These are phyloP conservation scores for Aspergillus sclerotiicarbonarius DNA, from an alignment of 495 filamentous ascomycete species.

Conservation along the genomic window DNA sequence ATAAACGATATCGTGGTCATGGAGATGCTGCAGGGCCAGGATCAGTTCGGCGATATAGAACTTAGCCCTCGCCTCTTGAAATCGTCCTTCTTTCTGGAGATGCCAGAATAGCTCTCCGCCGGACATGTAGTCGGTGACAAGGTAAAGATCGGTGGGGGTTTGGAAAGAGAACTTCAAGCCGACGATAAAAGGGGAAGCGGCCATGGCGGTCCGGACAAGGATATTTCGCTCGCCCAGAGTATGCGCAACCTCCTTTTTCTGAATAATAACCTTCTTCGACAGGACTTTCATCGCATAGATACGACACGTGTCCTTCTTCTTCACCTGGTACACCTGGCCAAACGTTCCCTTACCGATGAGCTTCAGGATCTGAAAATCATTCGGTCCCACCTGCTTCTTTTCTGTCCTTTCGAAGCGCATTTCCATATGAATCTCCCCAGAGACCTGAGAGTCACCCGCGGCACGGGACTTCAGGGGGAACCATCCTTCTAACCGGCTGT, in stretches of 20 bases:
- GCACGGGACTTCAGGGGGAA: slow-evolving; percentile 70
- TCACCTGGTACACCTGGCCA: slow-evolving; percentile 99
- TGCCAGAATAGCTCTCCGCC: slow-evolving; percentile 99
- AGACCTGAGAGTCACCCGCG: slow-evolving; percentile 66
- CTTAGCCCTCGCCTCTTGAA: slow-evolving; percentile 90
- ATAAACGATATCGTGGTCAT: slow-evolving; percentile 97
- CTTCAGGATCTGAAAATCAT: slow-evolving; percentile 92
- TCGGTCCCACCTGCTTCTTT: slow-evolving; percentile 91
- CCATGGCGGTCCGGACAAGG: slow-evolving; percentile 89
- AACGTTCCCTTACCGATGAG: slow-evolving; percentile 98
- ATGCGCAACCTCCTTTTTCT: slow-evolving; percentile 98
- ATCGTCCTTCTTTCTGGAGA: slow-evolving; percentile 94
- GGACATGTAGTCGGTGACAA: slow-evolving; percentile 99
- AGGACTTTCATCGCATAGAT: slow-evolving; percentile 99
- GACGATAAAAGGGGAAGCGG: slow-evolving; percentile 96
- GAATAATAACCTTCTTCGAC: slow-evolving; percentile 98
- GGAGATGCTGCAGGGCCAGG: slow-evolving; percentile 89
- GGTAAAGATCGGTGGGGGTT: slow-evolving; percentile 90
- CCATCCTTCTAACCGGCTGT: slow-evolving; percentile 75
- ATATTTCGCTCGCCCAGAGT: slow-evolving; percentile 97
- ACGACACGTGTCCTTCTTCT: slow-evolving; percentile 91
- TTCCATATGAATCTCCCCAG: slow-evolving; percentile 87
- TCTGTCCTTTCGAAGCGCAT: slow-evolving; percentile 86
- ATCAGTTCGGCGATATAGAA: slow-evolving; percentile 99
- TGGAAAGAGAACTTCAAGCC: slow-evolving; percentile 99